These are phyloP conservation scores for Durotheca rogersii DNA, from an alignment of 495 filamentous ascomycete species.

Conservation along the genomic window DNA sequence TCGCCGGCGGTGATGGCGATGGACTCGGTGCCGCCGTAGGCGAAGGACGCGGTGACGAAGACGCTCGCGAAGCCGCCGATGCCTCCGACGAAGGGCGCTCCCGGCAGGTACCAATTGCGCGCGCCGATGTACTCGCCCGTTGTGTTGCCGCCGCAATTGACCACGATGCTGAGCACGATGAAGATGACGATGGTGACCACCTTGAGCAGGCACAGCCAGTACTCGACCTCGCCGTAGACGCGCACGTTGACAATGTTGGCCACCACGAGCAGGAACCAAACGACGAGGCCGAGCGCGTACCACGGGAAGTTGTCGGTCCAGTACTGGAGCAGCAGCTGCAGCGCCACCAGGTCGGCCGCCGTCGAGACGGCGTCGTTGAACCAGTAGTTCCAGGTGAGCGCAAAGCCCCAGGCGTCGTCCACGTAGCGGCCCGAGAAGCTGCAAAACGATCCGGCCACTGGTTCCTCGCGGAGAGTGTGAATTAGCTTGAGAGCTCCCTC, in stretches of 20 bases:
- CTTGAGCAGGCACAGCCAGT: conserved; percentile 64
- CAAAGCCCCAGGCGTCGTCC: conserved; percentile 64
- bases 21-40: conserved; percentile 50
- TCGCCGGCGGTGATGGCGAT: conserved; percentile 63
- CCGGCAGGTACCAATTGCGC: conserved; percentile 55
- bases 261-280: conserved; percentile 60
- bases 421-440: conserved; percentile 64
- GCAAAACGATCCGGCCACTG: conserved; percentile 64
- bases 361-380: conserved; percentile 54
- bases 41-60: conserved; percentile 34
- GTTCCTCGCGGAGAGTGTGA: neutral
- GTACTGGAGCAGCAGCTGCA: conserved; percentile 63
- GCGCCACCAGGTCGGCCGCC: conserved; percentile 65
- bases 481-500: neutral
- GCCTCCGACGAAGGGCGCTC: conserved; percentile 32
- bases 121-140: conserved; percentile 60
- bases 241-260: conserved; percentile 63
- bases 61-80: conserved; percentile 31
- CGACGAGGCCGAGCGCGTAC: conserved; percentile 64
- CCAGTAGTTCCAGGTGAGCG: conserved; percentile 60
- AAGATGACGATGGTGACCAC: conserved; percentile 64
- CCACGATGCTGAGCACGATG: conserved; percentile 56
- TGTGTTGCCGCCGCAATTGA: conserved; percentile 59
- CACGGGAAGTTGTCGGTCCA: conserved; percentile 57
- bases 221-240: conserved; percentile 67